Conservation (phyloP, 768 basidiomycete species). For the Kondoa subrosea region DNA sequence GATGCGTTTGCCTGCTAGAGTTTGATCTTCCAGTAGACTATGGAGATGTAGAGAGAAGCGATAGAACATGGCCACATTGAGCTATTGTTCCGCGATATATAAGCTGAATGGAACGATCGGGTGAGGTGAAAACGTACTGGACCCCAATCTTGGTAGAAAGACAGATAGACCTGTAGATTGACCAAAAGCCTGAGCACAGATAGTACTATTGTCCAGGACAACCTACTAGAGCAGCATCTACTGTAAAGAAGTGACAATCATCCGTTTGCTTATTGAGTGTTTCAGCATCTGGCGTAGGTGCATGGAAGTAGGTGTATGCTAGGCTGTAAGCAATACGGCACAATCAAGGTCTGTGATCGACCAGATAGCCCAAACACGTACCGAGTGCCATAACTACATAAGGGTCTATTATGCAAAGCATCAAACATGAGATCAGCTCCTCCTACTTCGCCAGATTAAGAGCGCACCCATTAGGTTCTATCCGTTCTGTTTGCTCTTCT, state of each 20-base stretch:
- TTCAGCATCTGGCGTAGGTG: neutral
- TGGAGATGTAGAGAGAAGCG: slow-evolving; percentile 73
- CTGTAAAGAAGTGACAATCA: slow-evolving; percentile 71
- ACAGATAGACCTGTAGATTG: slow-evolving; percentile 47
- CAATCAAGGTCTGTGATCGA: neutral
- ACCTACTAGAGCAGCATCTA: slow-evolving; percentile 57
- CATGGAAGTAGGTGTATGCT: slow-evolving; percentile 5
- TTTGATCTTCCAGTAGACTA: slow-evolving; percentile 56
- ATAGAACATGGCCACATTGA: slow-evolving; percentile 28
- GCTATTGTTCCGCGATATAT: neutral
- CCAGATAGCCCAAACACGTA: neutral
- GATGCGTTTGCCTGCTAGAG: slow-evolving; percentile 38
- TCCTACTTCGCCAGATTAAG: neutral
- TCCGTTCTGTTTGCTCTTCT: neutral
- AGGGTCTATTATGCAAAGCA: neutral
- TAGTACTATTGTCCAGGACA: too few species aligned
- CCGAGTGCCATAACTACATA: neutral
- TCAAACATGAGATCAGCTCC: neutral
- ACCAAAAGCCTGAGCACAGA: too few species aligned
- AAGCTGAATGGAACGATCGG: slow-evolving; percentile 40
- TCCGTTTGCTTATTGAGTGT: neutral
- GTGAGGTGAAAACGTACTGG: slow-evolving; percentile 32
- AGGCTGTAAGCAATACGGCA: neutral
- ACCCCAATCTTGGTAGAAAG: slow-evolving; percentile 88
- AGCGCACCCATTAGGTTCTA: neutral